Base-by-base conservation (phyloP, 352 stramenopile genomes). In the Aphanomyces invadans region DNA sequence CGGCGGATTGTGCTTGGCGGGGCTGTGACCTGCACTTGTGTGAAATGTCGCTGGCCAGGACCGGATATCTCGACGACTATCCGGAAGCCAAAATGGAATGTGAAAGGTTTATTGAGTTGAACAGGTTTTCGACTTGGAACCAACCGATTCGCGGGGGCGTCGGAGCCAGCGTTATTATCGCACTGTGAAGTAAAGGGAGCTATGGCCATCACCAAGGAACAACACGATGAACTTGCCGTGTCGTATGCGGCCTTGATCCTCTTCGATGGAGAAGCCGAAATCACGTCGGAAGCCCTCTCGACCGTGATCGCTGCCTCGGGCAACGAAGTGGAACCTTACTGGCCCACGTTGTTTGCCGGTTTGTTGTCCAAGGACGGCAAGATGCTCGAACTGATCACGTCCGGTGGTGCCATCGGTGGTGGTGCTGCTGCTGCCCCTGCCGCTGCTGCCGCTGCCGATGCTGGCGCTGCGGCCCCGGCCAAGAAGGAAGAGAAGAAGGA, bases 311-410 rank as follows among this genome's bases (percentile, higher is more conserved):
- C 76, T 62, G 84, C 84, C n/a, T 92, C 84, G 36, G 71, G 75
- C 71, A 92, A 92, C 76, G 79, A 90, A 68, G 84, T 92, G 68
- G 84, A 90, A 73, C 83, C 83, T 15, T 92, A 92, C 81, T 92
- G 84, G 84, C 79, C 81, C 28, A 81, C 72, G 33, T 74, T 92
- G 51, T 92, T 92, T 70, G 65, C 81, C 15, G 75, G 74, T 65
- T 76, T 91, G 45, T 60, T 91, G 57, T 80, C 76, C 65, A 87
- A 91, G 79, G 81, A 86, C 54, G 80, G 86, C 77, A 91, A 89
- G 76, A 75, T 89, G 64, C 52, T 89, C 32, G 83, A 91, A 54
- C 63, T 91, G 33, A 90, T 92, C 72, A 86, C 83, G 36, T 81
- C 81, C 70, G 83, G 83, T 52, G 81, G 84, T 67, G 75, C 76